phyloP scores from a whole-genome alignment of 106 monocot species.

The Phalaenopsis aphrodite region DNA sequence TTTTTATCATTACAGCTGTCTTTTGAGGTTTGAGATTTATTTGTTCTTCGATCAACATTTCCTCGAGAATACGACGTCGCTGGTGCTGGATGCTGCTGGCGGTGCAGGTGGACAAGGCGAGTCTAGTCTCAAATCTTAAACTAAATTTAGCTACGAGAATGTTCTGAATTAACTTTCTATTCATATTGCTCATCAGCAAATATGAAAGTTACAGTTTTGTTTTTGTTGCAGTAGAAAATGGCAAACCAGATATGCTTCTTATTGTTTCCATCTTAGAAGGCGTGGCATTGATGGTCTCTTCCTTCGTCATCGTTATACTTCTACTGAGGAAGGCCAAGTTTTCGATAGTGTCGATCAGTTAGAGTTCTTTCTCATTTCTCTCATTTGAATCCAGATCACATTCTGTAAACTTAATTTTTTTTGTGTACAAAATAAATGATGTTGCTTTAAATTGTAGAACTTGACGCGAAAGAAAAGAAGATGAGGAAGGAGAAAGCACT shows the following conservation, averaged over 20 bases:
- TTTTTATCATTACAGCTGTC: background rate
- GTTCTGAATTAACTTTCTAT: background rate
- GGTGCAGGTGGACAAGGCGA: background rate
- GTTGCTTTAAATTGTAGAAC: background rate
- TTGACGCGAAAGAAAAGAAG: background rate
- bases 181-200: background rate
- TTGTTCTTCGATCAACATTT: background rate
- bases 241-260: background rate
- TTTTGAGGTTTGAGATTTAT: conserved; percentile 1
- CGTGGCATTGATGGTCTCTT: background rate
- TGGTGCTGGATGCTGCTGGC: background rate
- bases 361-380: background rate
- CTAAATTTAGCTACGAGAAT: background rate
- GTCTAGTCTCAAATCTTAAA: background rate
- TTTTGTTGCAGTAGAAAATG: background rate
- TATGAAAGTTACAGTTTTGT: background rate
- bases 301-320: background rate
- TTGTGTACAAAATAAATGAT: no score
- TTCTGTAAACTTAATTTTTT: background rate
- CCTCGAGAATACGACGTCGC: background rate
- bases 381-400: background rate
- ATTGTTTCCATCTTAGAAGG: conserved; percentile 3
- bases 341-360: background rate
- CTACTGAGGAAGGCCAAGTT: background rate
- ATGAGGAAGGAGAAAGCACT: background rate